Conservation (phyloP, 805 yeast genomes). For the Candida maesae region DNA sequence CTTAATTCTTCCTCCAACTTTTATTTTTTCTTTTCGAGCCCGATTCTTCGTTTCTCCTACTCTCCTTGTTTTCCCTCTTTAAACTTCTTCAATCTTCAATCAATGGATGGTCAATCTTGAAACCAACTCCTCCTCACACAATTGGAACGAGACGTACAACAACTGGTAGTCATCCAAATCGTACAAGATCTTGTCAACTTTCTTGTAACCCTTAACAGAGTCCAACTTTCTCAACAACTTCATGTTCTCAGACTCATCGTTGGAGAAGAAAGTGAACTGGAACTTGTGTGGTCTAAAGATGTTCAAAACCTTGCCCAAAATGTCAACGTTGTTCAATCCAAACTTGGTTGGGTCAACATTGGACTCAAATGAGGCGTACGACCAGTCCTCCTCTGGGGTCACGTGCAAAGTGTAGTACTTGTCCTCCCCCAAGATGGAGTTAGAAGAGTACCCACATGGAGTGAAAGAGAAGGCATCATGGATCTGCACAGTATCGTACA, state of each 20-base stretch:
- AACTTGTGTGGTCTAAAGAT: constrained; percentile 76
- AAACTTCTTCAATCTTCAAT: background rate
- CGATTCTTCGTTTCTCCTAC: constrained; percentile 9
- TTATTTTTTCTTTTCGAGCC: constrained; percentile 16
- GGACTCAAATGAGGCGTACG: constrained; percentile 94
- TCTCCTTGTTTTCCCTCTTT: no score
- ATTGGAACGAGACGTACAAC: constrained; percentile 64
- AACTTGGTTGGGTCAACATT: constrained; percentile 54
- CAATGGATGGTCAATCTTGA: constrained; percentile 14
- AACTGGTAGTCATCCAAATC: constrained; percentile 73
- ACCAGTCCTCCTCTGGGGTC: constrained; percentile 92
- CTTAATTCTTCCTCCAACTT: constrained; percentile 6
- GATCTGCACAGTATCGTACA: constrained; percentile 46
- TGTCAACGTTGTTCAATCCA: constrained; percentile 44
- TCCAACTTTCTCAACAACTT: constrained; percentile 30
- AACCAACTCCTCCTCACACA: constrained; percentile 24
- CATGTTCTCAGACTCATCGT: constrained; percentile 32
- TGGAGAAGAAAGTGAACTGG: constrained; percentile 50
- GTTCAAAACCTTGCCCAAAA: constrained; percentile 54
- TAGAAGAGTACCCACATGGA: constrained; percentile 95
- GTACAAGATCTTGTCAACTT: constrained; percentile 65
- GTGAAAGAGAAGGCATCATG: constrained; percentile 88
- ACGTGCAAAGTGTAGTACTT: constrained; percentile 85
- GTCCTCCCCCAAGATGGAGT: constrained; percentile 61
- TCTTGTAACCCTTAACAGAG: constrained; percentile 46